Base-by-base conservation (phyloP, 2,329 filamentous ascomycete species). In the Zymoseptoria tritici region DNA sequence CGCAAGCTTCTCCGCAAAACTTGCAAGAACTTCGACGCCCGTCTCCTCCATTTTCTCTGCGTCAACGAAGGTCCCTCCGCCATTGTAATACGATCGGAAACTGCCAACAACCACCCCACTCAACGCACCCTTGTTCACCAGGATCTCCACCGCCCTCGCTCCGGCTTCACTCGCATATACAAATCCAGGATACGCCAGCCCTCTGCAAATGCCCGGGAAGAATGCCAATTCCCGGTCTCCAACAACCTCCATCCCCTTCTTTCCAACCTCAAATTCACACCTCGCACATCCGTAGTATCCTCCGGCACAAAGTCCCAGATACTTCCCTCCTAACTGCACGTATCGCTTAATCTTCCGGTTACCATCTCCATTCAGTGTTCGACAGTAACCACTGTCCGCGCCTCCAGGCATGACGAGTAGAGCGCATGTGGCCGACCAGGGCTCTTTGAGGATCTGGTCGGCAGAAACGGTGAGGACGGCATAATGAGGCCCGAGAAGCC, bases 261-360 rank as follows among this genome's bases (percentile, higher is more conserved):
- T 85, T 2, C 91, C 91, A 11, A 94, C 86, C 76, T 97, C 93
- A 64, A 97, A 99, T 73, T 99, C 94, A 71, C 93, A 97, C 63
- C 81, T 82, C 49, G 81, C 79, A 65, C 82, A 86, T 21, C 88
- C 94, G 69, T 96, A 99, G 76, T 99, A 99, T 9, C 89, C 94
- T 4, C 94, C 94, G 2, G 94, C 94, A 72, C 94, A 99, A 68
- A 99, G 87, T 0, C 94, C 94, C 1, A 99, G 81, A 71, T 94
- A 99, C 0, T 83, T 80, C 16, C 94, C 94, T 26, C 94, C 94
- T 29, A 84, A 82, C 60, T 91, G 88, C 55, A 99, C 90, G 70
- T 89, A 99, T 66, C 93, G 87, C 58, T 82, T 79, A 73, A 99
- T 97, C 65, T 84, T 83, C 42, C 88, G 83, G 74, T 97, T 99